Conservation (phyloP, 2,329 filamentous ascomycete species). For the Xylariaceae sp. region DNA sequence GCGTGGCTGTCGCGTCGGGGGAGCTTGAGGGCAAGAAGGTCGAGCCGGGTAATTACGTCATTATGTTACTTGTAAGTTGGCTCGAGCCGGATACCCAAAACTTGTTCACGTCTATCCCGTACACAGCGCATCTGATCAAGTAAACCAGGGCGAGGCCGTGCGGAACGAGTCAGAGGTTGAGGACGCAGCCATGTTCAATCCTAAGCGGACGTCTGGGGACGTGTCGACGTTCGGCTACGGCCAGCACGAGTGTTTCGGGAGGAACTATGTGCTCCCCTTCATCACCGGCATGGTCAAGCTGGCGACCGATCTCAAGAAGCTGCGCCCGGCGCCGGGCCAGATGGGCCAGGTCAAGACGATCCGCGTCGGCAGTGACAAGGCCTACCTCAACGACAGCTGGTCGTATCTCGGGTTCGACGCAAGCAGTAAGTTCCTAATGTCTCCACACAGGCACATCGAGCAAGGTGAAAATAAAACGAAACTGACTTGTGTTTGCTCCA, state of each 20-base stretch:
- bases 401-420: constrained; percentile 40
- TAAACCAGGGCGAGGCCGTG: constrained; percentile 33
- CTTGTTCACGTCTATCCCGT: not conserved
- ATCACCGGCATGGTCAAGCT: constrained; percentile 39
- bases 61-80: constrained; percentile 37
- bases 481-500: constrained; percentile 25
- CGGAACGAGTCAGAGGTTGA: constrained; percentile 35
- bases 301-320: constrained; percentile 37
- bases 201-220: constrained; percentile 34
- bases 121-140: constrained; percentile 11
- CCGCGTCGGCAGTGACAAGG: constrained; percentile 34
- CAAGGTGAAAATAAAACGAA: too few species aligned
- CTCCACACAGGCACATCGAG: too few species aligned
- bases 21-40: constrained; percentile 36
- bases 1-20: constrained; percentile 30
- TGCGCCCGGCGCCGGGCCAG: constrained; percentile 40
- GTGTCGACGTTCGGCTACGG: constrained; percentile 43
- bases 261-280: constrained; percentile 37
- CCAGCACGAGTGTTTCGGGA: constrained; percentile 41
- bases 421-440: constrained; percentile 35
- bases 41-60: constrained; percentile 35
- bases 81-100: not conserved
- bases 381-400: constrained; percentile 45
- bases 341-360: constrained; percentile 44
- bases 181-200: constrained; percentile 37